Base-by-base conservation (phyloP, 2,329 filamentous ascomycete genomes). In the Cercospora sojina region DNA sequence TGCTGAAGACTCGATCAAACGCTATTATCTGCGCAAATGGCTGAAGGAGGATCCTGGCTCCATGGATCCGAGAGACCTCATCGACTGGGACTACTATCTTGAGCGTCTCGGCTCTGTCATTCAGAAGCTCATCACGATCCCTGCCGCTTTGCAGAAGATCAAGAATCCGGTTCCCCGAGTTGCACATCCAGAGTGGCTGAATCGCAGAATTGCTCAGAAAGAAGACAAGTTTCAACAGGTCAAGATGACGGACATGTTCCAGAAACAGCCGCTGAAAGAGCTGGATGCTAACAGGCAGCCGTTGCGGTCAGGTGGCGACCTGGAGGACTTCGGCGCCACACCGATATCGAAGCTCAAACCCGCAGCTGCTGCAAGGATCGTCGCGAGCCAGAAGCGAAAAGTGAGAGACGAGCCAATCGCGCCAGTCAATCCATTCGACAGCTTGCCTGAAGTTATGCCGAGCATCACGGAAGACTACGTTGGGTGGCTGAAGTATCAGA, bases 141-240 rank as follows among this genome's bases (percentile, higher is more conserved):
- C 95, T 2, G 96, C 95, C 16, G 95, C 96, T 3, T 84, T 99
- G 59, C 95, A 99, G 77, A 98, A 97, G 80, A 86, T 99, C 64
- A 87, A 90, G 63, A 99, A 99, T 75, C 95, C 95, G 0, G 94
- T 98, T 1, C 96, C 95, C 13, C 86, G 96, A 70, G 92, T 99
- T 12, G 85, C 91, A 6, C 96, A 99, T 80, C 95, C 95, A 0
- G 96, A 99, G 63, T 99, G 95, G 95, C 85, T 99, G 35, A 93
- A 97, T 74, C 88, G 92, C 66, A 87, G 94, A 62, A 97, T 99
- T 79, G 92, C 95, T 72, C 90, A 90, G 78, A 98, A 97, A 79
- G 95, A 99, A 65, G 95, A 99, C 80, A 93, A 90, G 77, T 90
- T 98, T 84, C 97, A 99, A 83, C 95, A 99, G 81, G 96, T 93